Percentiles rank a stretch among this genome's conserved stretches.
phyloP scores from a whole-genome alignment of 2,329 filamentous ascomycete genomes.

The Ophiostoma sp. region DNA sequence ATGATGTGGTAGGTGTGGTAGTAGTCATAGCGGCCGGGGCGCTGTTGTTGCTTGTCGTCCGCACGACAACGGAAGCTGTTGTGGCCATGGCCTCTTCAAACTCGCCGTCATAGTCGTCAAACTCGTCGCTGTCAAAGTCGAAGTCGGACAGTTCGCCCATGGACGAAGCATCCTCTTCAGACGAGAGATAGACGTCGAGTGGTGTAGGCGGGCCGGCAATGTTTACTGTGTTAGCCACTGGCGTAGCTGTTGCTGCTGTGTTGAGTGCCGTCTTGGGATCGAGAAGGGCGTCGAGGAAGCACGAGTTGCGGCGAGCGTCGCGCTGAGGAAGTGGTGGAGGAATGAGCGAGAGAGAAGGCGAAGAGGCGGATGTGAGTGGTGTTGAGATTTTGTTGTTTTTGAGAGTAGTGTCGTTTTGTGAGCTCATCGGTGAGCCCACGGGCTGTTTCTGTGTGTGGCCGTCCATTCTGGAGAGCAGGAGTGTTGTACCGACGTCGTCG shows the following conservation, averaged over 20 bases:
- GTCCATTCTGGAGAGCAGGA: conserved; percentile 25
- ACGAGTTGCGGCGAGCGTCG: conserved; percentile 52
- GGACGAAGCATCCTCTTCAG: conserved; percentile 65
- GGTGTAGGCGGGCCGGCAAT: conserved; percentile 44
- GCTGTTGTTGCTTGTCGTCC: neutral
- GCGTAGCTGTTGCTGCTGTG: neutral
- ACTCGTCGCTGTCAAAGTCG: conserved; percentile 46
- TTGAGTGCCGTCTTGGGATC: conserved; percentile 21
- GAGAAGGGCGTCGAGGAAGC: conserved; percentile 43
- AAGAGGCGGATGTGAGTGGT: neutral
- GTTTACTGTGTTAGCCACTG: conserved; percentile 24
- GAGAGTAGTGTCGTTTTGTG: neutral
- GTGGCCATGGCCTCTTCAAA: neutral
- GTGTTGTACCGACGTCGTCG: conserved; percentile 26
- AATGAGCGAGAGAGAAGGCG: conserved; percentile 21
- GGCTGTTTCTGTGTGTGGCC: neutral
- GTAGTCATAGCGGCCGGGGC: neutral
- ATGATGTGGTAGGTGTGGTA: neutral
- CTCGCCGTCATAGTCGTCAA: conserved; percentile 40
- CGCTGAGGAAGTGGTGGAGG: conserved; percentile 52
- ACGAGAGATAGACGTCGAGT: conserved; percentile 64
- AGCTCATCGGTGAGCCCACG: neutral
- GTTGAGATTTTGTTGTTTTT: neutral
- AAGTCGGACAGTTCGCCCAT: conserved; percentile 56
- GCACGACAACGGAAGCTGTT: neutral